Conservation (phyloP, 2,329 filamentous ascomycete genomes). For the Periconia sp. region DNA sequence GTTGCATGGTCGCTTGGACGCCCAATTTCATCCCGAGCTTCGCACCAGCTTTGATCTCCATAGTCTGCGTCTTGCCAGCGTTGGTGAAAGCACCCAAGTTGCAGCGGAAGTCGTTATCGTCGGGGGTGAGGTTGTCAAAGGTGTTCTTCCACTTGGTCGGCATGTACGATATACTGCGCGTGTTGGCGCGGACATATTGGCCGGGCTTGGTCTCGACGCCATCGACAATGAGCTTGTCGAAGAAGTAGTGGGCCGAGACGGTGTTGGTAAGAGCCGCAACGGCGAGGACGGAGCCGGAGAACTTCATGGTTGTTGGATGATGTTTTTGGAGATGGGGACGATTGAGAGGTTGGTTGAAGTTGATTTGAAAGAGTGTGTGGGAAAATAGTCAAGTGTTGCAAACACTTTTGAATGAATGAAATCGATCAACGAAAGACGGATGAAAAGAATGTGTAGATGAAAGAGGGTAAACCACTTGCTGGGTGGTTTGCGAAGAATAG, state of each 20-base stretch:
- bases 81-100: conserved; percentile 23
- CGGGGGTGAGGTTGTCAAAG: conserved; percentile 21
- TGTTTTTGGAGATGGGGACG: background rate
- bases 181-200: conserved; percentile 29
- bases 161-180: conserved; percentile 22
- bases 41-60: conserved; percentile 18
- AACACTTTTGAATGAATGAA: background rate
- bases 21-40: conserved; percentile 21
- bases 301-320: conserved; percentile 16
- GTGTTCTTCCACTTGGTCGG: conserved; percentile 26
- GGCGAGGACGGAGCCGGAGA: conserved; percentile 15
- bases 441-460: background rate
- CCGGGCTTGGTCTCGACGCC: conserved; percentile 17
- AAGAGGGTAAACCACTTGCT: background rate
- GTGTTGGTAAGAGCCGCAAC: conserved; percentile 14
- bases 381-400: background rate
- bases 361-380: background rate
- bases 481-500: background rate
- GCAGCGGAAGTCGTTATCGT: conserved; percentile 29
- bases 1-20: conserved; percentile 24
- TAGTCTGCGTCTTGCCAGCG: conserved; percentile 10
- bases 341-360: background rate
- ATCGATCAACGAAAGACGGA: background rate
- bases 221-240: conserved; percentile 19
- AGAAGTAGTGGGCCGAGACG: conserved; percentile 29